A percentile compares a stretch with the other conserved stretches of the same genome.
These are phyloP conservation scores for Neurospora sp. DNA, from an alignment of 495 filamentous ascomycete species.

Conservation along the genomic window DNA sequence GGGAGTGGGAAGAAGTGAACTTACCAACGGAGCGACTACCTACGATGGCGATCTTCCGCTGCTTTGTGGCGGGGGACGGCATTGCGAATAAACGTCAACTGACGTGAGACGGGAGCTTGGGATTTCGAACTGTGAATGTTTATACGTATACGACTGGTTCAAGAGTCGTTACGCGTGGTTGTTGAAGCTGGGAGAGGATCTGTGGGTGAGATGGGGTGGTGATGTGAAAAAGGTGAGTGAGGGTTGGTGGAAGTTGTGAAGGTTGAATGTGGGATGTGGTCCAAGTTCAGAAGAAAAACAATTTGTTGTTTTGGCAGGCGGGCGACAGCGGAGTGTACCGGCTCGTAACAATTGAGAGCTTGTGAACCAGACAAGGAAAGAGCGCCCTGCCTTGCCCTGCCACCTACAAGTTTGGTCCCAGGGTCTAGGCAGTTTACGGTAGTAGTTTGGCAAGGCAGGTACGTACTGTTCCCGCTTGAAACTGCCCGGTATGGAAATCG, in stretches of 20 bases:
- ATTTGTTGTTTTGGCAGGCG: not conserved
- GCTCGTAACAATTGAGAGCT: not conserved
- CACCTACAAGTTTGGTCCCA: not conserved
- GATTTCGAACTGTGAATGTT: not conserved
- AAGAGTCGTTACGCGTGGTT: not conserved
- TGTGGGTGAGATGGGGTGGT: not conserved
- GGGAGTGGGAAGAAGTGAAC: constrained; percentile 18
- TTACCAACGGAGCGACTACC: constrained; percentile 94
- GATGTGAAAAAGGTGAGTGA: not conserved
- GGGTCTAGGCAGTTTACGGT: not conserved
- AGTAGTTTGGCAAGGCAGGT: not conserved
- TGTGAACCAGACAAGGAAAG: not conserved
- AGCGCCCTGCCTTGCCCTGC: not conserved
- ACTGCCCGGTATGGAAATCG: not conserved
- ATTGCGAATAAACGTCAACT: constrained; percentile 31
- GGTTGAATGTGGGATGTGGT: not conserved
- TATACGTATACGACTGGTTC: not conserved
- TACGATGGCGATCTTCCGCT: constrained; percentile 96
- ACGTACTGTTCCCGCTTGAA: not conserved
- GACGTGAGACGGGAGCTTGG: not conserved
- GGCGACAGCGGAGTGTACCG: not conserved
- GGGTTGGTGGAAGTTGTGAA: not conserved
- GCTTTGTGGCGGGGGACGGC: constrained; percentile 70
- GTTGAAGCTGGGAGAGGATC: not conserved
- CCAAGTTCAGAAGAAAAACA: not conserved